Evolutionary conservation across 257 asterid species (phyloP).

Genomic region (Handroanthus guayacan): DNA sequence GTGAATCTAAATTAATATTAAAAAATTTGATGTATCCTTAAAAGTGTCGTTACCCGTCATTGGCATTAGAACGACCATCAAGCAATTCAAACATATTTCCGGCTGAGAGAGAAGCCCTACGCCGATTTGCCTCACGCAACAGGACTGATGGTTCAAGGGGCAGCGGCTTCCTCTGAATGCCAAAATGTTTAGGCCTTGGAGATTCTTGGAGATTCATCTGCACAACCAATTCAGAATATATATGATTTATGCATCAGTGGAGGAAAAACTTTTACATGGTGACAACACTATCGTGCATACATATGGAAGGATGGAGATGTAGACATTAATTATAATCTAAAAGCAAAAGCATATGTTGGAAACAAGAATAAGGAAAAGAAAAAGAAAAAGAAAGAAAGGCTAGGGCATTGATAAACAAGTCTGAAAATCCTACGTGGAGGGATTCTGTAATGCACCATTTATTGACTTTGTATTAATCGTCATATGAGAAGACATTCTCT

Average conservation of each 20-base stretch:
- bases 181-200: constrained; percentile 77
- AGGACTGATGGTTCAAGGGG: constrained; percentile 98
- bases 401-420: constrained; percentile 24
- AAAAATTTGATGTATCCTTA: constrained; percentile 33
- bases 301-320: constrained; percentile 24
- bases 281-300: constrained; percentile 9
- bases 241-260: constrained; percentile 27
- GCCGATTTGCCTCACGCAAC: constrained; percentile 96
- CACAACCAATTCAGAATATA: constrained; percentile 31
- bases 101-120: constrained; percentile 98
- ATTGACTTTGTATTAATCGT: neutral
- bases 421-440: constrained; percentile 9
- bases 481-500: constrained; percentile 5
- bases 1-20: constrained; percentile 19
- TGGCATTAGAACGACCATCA: constrained; percentile 71
- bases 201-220: constrained; percentile 94
- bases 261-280: constrained; percentile 25
- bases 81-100: constrained; percentile 86
- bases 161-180: constrained; percentile 94
- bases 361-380: neutral
- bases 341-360: constrained; percentile 11
- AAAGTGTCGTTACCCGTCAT: constrained; percentile 68
- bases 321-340: constrained; percentile 11
- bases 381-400: constrained; percentile 8
- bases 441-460: constrained; percentile 26